Base-by-base conservation (phyloP, 139 green algal species). In the Desmodesmus armatus region DNA sequence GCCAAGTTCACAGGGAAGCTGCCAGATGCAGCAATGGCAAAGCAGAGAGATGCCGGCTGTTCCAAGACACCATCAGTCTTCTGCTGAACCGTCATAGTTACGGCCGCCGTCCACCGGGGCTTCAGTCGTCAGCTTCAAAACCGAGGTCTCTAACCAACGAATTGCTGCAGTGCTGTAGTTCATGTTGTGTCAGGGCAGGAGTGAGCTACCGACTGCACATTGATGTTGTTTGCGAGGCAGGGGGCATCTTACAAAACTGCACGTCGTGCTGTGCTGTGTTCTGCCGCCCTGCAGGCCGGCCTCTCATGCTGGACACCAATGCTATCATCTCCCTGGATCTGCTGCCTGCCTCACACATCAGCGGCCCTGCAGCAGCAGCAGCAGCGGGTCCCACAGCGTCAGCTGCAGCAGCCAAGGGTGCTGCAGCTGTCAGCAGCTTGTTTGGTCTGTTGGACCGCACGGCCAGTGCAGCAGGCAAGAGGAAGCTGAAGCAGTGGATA, bases 401-500 rank as follows among this genome's bases (percentile, higher is more conserved):
- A 72, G 49, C 83, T 0, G 43, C 53, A 51, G n/a, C 37, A n/a
- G 58, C 6, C 60, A 17, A 9, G 17, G 9, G 25, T 33, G 60
- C 60, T 33, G 65, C 65, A 41, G 3, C 41, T 39, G 37, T 55
- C 15, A 90, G 92, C 0, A 91, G 80, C 11, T 87, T 95, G 85
- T 71, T 95, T 58, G n/a, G 78, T 65, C 58, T 89, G 25, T 76
- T 94, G 74, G 85, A 92, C 78, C 37, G 66, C 2, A 84, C 87
- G 7, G 87, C 78, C 66, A 93, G 65, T n/a, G 17, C 81, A 3
- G 77, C 88, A 37, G 91, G 92, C 11, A 66, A 85, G 6, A 73
- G 92, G 19, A 70, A 55, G 37, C 35, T 93, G 51, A 40, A 80
- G 33, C 62, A 85, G 9, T 95, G 93, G 89, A 43, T 95, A 3